phyloP scores from a whole-genome alignment of 2,329 filamentous ascomycete species.

The Aspergillus candidus region DNA sequence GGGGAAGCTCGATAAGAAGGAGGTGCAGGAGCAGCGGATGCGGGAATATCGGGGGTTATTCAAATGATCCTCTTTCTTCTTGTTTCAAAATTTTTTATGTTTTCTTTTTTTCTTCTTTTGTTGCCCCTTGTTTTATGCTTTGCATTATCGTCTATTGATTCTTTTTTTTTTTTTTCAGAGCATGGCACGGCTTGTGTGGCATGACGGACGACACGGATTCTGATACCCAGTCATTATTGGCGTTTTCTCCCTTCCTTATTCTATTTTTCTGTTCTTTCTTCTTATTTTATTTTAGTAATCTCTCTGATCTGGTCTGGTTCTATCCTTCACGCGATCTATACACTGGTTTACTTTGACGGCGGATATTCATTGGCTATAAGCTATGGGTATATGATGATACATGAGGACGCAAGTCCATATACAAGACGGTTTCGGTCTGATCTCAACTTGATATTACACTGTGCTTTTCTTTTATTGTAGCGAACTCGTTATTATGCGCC shows the following conservation, averaged over 20 bases:
- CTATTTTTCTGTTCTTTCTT: background rate
- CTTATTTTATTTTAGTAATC: too few species aligned
- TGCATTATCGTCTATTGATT: constrained; percentile 7
- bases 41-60: constrained; percentile 58
- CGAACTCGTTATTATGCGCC: too few species aligned
- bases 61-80: constrained; percentile 24
- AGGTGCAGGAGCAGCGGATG: constrained; percentile 60
- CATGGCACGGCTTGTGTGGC: too few species aligned
- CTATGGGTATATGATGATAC: background rate
- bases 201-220: too few species aligned
- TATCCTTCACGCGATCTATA: too few species aligned
- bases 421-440: background rate
- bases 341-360: too few species aligned
- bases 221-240: background rate
- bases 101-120: constrained; percentile 9
- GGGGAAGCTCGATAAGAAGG: constrained; percentile 52
- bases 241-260: background rate
- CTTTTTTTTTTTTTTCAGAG: constrained; percentile 3
- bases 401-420: constrained; percentile 11
- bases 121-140: constrained; percentile 12
- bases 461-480: too few species aligned
- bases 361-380: too few species aligned
- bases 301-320: too few species aligned
- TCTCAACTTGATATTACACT: too few species aligned
- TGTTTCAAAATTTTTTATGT: constrained; percentile 4